Evolutionary conservation across 108 stramenopile species (phyloP), one percentile per base, ranked within the genome.

Genomic region (Fragilaria crotonensis): DNA sequence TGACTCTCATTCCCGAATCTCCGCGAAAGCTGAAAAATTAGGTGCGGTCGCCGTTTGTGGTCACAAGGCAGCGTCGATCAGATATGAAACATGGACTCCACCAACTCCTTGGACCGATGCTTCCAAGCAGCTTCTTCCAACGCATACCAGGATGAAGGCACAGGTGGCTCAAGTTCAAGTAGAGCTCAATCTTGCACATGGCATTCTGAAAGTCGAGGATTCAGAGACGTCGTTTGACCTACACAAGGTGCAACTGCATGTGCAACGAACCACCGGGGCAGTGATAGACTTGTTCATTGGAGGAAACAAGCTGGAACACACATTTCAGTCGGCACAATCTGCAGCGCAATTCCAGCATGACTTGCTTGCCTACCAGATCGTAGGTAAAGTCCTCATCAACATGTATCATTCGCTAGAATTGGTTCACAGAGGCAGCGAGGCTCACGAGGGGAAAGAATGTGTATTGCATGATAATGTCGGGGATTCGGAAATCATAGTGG

Each of bases 291-390:
- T 30, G 14, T 30, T 17, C 0, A 18, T 19, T 20, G 55, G 47
- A 45, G 60, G 25, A 31, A 52, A 57, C 49, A 70, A 63, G 72
- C 67, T 64, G 59, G 82, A 90, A 62, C 75, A 76, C 59, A 81
- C 81, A 18, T 84, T 85, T 48, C 46, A 62, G 17, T 67, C 75
- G 27, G 65, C 82, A 11, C 54, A 67, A 19, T 65, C 62, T 36
- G 88, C 84, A 14, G 88, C 84, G 5, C 77, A 84, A 58, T 90
- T 90, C 52, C 88, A 90, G 67, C 53, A 68, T 9, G 67, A 85
- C 57, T 30, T 90, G 2, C 36, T 84, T 58, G 80, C 78, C 0
- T 66, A 76, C 52, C 77, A 79, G 54, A 55, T 77, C 18, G 25
- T 77, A 7, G 88, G 88, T 22, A 36, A 56, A 47, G 54, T 76